phyloP scores from a whole-genome alignment of 805 yeast species.

The Ogataea populi-albae region DNA sequence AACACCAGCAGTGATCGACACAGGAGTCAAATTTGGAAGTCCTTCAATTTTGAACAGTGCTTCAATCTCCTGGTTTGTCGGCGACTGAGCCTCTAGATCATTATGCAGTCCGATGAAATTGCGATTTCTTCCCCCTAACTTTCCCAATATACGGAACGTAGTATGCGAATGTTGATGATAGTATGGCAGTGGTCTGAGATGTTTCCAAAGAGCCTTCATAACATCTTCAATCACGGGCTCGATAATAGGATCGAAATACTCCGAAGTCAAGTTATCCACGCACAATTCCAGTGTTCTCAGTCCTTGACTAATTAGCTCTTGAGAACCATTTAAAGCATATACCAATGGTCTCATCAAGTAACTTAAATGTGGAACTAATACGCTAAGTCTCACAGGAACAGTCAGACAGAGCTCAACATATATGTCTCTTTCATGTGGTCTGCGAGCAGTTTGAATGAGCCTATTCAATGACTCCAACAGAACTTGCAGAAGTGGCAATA shows the following conservation, averaged over 20 bases:
- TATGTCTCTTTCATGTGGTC: conserved; percentile 88
- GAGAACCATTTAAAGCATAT: conserved; percentile 83
- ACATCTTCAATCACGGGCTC: conserved; percentile 96
- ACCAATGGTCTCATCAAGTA: conserved; percentile 90
- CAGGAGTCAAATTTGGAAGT: conserved; percentile 54
- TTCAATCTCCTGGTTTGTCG: conserved; percentile 60
- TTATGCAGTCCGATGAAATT: conserved; percentile 75
- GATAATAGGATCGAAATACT: conserved; percentile 93
- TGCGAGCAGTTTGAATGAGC: conserved; percentile 75
- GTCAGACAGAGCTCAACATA: conserved; percentile 94
- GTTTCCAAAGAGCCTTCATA: conserved; percentile 89
- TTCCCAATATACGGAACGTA: conserved; percentile 88
- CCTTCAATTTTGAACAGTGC: conserved; percentile 75
- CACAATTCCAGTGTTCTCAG: conserved; percentile 90
- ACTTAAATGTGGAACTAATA: conserved; percentile 87
- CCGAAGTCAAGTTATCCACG: conserved; percentile 94
- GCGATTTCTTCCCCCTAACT: conserved; percentile 93
- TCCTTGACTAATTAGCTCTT: conserved; percentile 92
- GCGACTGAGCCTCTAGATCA: conserved; percentile 53
- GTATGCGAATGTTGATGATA: conserved; percentile 95
- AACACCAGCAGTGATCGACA: conserved; percentile 82
- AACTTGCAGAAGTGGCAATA: conserved; percentile 85
- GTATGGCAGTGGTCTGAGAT: conserved; percentile 87
- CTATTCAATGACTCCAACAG: conserved; percentile 81
- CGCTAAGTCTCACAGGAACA: conserved; percentile 92